These are phyloP conservation scores for Melanogaster broomeanus DNA, from an alignment of 768 basidiomycete genomes.

Conservation along the genomic window DNA sequence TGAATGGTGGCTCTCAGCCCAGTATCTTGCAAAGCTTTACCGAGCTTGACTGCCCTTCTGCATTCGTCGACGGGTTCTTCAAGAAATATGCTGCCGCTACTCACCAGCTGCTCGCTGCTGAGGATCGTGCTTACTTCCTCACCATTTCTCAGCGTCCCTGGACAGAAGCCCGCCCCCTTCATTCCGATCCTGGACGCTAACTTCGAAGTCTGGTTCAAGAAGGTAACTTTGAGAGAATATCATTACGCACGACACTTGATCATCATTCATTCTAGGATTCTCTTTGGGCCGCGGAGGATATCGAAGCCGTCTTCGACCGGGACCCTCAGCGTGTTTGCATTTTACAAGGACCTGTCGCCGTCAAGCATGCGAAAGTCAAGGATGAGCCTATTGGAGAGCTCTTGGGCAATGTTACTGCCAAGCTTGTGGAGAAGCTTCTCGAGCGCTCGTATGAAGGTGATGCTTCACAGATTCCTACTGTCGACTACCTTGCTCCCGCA, in stretches of 20 bases:
- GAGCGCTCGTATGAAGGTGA: slow-evolving; percentile 79
- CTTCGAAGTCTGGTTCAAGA: slow-evolving; percentile 99
- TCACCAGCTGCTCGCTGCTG: slow-evolving; percentile 85
- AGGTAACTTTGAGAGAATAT: slow-evolving; percentile 50
- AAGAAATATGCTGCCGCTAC: slow-evolving; percentile 78
- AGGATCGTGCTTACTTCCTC: slow-evolving; percentile 95
- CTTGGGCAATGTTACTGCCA: slow-evolving; percentile 81
- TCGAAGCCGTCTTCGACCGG: slow-evolving; percentile 98
- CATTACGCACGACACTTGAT: slow-evolving; percentile 10
- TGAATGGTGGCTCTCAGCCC: slow-evolving; percentile 77
- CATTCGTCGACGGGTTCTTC: slow-evolving; percentile 84
- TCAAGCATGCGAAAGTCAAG: slow-evolving; percentile 81
- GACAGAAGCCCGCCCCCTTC: slow-evolving; percentile 98
- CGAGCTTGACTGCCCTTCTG: slow-evolving; percentile 77
- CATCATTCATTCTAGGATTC: slow-evolving; percentile 64
- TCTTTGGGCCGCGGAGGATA: slow-evolving; percentile 96
- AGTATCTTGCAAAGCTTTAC: slow-evolving; percentile 85
- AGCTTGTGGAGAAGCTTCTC: slow-evolving; percentile 77
- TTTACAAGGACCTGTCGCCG: slow-evolving; percentile 95
- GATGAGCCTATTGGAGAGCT: slow-evolving; percentile 95
- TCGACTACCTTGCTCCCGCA: slow-evolving; percentile 80
- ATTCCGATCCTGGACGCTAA: slow-evolving; percentile 91
- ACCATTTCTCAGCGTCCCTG: slow-evolving; percentile 93
- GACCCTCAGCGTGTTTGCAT: slow-evolving; percentile 98
- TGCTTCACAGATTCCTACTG: slow-evolving; percentile 66